Conservation (phyloP, 2,329 filamentous ascomycete genomes). For the Scytalidium lignicola region DNA sequence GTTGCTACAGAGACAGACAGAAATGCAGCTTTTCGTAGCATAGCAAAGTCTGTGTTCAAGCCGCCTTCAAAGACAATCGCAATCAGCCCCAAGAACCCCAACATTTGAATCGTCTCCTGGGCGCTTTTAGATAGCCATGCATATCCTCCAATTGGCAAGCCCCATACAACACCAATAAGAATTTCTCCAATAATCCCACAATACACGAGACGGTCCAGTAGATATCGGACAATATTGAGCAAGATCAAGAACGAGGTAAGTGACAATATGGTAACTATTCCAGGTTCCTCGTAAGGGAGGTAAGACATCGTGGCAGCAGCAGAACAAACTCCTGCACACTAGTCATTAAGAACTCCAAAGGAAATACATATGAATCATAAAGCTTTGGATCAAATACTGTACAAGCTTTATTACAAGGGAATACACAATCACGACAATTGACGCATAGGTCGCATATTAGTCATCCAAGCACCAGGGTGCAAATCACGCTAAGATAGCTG, state of each 20-base stretch:
- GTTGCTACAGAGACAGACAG: constrained; percentile 58
- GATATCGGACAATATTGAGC: constrained; percentile 52
- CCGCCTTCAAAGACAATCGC: constrained; percentile 61
- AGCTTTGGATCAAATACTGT: no score
- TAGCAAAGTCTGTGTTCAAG: constrained; percentile 15
- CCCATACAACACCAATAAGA: constrained; percentile 65
- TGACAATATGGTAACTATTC: constrained; percentile 53
- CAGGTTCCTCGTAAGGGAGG: constrained; percentile 58
- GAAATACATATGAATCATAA: no score
- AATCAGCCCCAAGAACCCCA: constrained; percentile 71
- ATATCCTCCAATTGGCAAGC: constrained; percentile 58
- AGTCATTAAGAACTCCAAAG: no score
- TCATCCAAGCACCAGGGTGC: no score
- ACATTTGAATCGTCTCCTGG: constrained; percentile 53
- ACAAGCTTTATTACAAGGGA: no score
- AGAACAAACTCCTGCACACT: no score
- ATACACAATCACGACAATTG: no score
- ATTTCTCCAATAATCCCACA: constrained; percentile 71
- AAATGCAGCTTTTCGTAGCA: constrained; percentile 51
- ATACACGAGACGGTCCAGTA: constrained; percentile 56
- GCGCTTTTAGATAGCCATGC: constrained; percentile 49
- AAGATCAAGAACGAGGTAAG: constrained; percentile 57
- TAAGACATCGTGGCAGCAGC: constrained; percentile 13
- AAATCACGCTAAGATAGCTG: background rate
- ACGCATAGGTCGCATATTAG: no score